These are phyloP conservation scores for Fraxinus nigra DNA, from an alignment of 305 asterid species.

Conservation along the genomic window DNA sequence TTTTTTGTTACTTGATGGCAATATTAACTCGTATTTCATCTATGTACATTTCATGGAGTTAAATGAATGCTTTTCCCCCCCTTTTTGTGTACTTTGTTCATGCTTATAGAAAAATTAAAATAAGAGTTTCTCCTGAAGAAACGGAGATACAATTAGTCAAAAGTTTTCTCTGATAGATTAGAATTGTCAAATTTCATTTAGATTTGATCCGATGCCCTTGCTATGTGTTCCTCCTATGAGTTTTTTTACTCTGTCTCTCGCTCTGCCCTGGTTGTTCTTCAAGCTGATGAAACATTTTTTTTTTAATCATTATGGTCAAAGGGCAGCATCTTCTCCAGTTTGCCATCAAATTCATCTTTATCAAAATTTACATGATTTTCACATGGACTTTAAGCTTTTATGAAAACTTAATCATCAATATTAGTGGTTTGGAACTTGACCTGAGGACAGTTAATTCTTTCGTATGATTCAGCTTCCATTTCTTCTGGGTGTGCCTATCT, in stretches of 20 bases:
- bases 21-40: slow-evolving; percentile 4
- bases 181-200: background rate
- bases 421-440: slow-evolving; percentile 43
- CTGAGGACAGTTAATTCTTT: slow-evolving; percentile 48
- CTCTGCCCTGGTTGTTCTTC: slow-evolving; percentile 1
- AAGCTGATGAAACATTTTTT: background rate
- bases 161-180: background rate
- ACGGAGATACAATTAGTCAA: background rate
- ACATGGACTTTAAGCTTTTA: background rate
- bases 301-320: background rate
- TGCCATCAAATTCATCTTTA: background rate
- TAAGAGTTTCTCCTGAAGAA: background rate
- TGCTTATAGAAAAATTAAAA: background rate
- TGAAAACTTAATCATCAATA: slow-evolving; percentile 1
- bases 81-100: background rate
- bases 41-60: background rate
- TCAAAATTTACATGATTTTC: background rate
- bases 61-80: background rate
- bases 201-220: background rate
- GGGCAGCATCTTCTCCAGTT: background rate
- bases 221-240: background rate
- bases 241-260: background rate
- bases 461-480: slow-evolving; percentile 78
- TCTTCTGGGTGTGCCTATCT: slow-evolving; percentile 76
- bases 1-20: slow-evolving; percentile 9